Conservation (phyloP, 1,139 yeast species). For the Magnusiomyces sp. region DNA sequence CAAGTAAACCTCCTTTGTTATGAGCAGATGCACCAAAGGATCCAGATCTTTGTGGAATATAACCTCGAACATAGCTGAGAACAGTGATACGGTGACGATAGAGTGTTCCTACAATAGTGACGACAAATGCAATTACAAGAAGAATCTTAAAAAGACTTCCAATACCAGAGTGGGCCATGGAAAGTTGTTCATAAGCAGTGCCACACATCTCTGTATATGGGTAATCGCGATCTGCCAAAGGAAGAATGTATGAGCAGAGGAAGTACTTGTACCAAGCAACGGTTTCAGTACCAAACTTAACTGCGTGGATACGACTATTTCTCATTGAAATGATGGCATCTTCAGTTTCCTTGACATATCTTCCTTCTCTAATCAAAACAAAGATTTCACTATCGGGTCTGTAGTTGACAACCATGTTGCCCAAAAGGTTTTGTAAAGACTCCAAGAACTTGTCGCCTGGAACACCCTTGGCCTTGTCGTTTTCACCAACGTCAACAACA, state of each 20-base stretch:
- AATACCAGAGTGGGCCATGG: too few relatives aligned
- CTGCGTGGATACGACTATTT: slow-evolving; percentile 11
- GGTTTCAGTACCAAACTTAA: slow-evolving; percentile 11
- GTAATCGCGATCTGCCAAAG: slow-evolving; percentile 7
- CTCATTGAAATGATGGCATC: slow-evolving; percentile 14
- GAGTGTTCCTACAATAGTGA: too few relatives aligned
- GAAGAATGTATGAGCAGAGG: slow-evolving; percentile 13
- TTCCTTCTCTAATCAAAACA: slow-evolving; percentile 10
- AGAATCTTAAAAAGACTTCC: too few relatives aligned
- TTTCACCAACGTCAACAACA: slow-evolving; percentile 15
- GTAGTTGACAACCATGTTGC: slow-evolving; percentile 10
- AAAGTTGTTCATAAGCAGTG: too few relatives aligned
- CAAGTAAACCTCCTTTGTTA: too few relatives aligned
- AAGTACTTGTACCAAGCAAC: slow-evolving; percentile 13
- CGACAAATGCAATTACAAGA: too few relatives aligned
- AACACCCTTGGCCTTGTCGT: slow-evolving; percentile 10
- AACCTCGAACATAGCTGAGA: too few relatives aligned
- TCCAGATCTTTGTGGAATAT: too few relatives aligned
- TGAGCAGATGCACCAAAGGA: too few relatives aligned
- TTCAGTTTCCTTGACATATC: slow-evolving; percentile 14
- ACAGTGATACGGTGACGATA: too few relatives aligned
- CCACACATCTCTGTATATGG: neutral
- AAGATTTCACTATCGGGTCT: slow-evolving; percentile 11
- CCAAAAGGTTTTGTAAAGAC: slow-evolving; percentile 11
- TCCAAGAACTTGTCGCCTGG: slow-evolving; percentile 10